phyloP scores from a whole-genome alignment of 495 filamentous ascomycete species.

The Aspergillus funiculosus region DNA sequence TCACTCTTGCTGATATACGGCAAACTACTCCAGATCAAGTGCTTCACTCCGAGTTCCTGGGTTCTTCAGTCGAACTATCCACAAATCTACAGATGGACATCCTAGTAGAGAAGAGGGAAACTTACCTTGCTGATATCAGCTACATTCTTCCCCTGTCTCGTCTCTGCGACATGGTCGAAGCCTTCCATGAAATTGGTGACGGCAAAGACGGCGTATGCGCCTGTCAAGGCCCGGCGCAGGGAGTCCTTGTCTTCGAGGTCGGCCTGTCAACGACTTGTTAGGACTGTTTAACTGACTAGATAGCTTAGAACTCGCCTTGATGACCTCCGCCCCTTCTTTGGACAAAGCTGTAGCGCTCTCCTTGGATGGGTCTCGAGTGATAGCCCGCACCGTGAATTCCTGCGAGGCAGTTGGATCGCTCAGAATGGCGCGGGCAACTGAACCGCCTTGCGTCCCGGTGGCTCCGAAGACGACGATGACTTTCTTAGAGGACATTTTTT shows the following conservation, averaged over 20 bases:
- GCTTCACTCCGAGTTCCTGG: conserved; percentile 6
- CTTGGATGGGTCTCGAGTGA: conserved; percentile 6
- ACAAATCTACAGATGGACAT: background rate
- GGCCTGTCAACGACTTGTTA: background rate
- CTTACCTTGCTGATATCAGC: conserved; percentile 1
- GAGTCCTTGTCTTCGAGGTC: background rate
- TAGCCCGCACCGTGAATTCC: background rate
- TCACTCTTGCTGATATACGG: background rate
- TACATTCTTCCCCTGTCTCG: conserved; percentile 5
- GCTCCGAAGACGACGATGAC: conserved; percentile 4
- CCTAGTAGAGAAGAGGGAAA: no score
- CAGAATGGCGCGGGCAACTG: background rate
- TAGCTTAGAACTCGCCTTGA: no score
- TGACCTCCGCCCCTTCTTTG: conserved; percentile 1
- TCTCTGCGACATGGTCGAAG: background rate
- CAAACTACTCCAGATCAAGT: conserved; percentile 4
- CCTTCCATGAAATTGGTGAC: background rate
- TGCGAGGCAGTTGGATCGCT: background rate
- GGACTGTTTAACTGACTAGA: no score
- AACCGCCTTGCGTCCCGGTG: conserved; percentile 5
- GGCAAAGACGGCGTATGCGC: background rate
- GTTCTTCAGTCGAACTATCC: no score
- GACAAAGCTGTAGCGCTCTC: no score
- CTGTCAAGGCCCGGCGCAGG: background rate
- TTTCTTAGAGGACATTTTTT: background rate